These are phyloP conservation scores for Sporothrix curviconia DNA, from an alignment of 2,329 filamentous ascomycete genomes.

Conservation along the genomic window DNA sequence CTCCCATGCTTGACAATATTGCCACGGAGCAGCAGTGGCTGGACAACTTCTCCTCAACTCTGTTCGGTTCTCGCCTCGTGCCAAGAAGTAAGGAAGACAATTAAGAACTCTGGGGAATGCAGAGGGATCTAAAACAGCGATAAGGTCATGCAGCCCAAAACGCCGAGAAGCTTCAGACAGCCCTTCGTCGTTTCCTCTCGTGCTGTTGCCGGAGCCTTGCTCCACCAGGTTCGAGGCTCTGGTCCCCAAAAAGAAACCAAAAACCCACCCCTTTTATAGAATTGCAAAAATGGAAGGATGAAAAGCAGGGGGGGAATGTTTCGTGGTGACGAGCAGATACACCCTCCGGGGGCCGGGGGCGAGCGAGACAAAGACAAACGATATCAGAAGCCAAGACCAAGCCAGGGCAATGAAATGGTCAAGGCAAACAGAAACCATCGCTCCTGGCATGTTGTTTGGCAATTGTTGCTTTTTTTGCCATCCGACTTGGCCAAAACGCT, in stretches of 20 bases:
- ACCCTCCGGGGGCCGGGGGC: no score
- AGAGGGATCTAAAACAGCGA: neutral
- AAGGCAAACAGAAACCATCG: neutral
- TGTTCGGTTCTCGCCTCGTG: neutral
- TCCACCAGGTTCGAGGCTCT: constrained; percentile 5
- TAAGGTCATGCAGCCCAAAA: neutral
- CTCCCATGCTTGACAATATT: neutral
- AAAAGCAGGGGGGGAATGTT: no score
- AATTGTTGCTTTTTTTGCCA: no score
- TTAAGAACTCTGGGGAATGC: neutral
- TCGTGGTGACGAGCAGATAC: no score
- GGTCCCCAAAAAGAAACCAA: neutral
- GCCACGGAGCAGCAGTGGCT: neutral
- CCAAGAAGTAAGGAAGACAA: neutral
- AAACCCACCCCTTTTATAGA: no score
- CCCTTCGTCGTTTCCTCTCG: constrained; percentile 9
- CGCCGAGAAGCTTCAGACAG: neutral
- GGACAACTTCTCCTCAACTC: no score
- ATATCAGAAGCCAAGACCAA: neutral
- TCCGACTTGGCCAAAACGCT: constrained; percentile 14
- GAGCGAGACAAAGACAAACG: no score
- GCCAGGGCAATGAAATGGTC: neutral
- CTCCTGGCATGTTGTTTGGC: neutral
- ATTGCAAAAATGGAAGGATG: no score
- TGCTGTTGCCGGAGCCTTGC: constrained; percentile 3